Base-by-base conservation (phyloP, 805 yeast species). In the Saccharomycopsis vini region DNA sequence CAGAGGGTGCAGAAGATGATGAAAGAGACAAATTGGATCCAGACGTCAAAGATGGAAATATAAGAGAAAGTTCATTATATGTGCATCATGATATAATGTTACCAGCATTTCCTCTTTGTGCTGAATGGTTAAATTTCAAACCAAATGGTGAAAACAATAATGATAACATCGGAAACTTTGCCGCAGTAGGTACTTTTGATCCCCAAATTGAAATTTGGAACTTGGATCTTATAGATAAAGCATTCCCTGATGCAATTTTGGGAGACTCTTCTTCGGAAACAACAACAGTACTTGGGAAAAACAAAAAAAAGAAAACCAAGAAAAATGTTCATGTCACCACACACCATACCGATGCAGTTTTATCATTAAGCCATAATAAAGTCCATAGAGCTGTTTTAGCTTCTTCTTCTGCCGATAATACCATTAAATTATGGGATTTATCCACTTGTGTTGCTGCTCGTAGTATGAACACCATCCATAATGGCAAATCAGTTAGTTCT, bases 141-240 rank as follows among this genome's bases (percentile, higher is more conserved):
- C 90, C 94, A 26, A 73, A 69, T 12, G 66, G 62, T 18, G 54
- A 62, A 12, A 66, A 67, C 19, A 21, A 38, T 19, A 34, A 39
- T 16, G 33, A 22, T 29, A 67, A 66, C 34, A 64, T 63, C 19
- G 96, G 95, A 9, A 92, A 88, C 63, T 88, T 86, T 63, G 97
- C 95, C 2, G 98, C 98, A 12, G 70, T 92, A 52, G 97, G 97
- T 59, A 85, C 97, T 2, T 90, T 92, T 60, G 97, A 90, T 55
- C 98, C 98, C 33, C 94, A 84, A 58, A 90, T 92, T 62, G 98
- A 92, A 65, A 74, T 92, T 49, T 92, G 97, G 97, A 88, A 92
- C 62, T 68, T 92, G 56, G 98, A 92, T 61, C 79, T 81, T 51
- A 69, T 90, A 29, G 97, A 92, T 54, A 87, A 87, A 56, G 90